A percentile compares a stretch with the other conserved stretches of the same genome.
Conservation (phyloP, 495 filamentous ascomycete genomes). For the Aspergillus steynii region DNA sequence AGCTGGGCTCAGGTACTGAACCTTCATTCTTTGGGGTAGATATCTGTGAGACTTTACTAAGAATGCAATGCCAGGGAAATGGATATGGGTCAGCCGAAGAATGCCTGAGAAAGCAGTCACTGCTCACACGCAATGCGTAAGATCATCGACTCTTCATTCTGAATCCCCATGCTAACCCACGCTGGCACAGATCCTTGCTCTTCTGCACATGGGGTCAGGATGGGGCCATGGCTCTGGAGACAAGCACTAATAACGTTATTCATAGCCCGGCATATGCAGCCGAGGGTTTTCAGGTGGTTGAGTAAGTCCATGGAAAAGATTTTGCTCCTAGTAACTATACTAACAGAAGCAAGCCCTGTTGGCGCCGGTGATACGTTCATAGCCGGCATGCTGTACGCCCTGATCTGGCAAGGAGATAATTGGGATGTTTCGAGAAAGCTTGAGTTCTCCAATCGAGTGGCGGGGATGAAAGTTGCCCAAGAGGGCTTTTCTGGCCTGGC, state of each 20-base stretch:
- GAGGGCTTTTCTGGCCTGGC: slow-evolving; percentile 64
- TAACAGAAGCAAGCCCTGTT: slow-evolving; percentile 50
- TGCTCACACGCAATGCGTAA: slow-evolving; percentile 45
- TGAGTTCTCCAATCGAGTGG: slow-evolving; percentile 63
- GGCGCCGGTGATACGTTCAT: slow-evolving; percentile 78
- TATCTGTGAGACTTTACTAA: neutral
- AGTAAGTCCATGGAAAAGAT: slow-evolving; percentile 52
- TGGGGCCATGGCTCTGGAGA: slow-evolving; percentile 55
- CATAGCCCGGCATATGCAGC: slow-evolving; percentile 48
- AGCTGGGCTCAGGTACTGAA: slow-evolving; percentile 69
- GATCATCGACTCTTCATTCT: slow-evolving; percentile 14
- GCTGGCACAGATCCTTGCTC: slow-evolving; percentile 48
- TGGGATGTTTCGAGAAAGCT: slow-evolving; percentile 56
- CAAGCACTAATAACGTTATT: slow-evolving; percentile 33
- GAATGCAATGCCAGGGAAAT: slow-evolving; percentile 34
- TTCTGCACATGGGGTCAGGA: slow-evolving; percentile 69
- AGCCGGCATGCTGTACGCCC: slow-evolving; percentile 65
- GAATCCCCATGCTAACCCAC: neutral
- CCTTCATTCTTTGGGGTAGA: slow-evolving; percentile 10
- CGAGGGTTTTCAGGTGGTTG: slow-evolving; percentile 49
- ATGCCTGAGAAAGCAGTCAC: slow-evolving; percentile 49
- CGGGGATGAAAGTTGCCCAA: slow-evolving; percentile 65
- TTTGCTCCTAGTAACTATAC: neutral
- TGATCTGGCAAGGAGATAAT: slow-evolving; percentile 50
- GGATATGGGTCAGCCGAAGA: slow-evolving; percentile 51